Conservation (phyloP, 2,329 filamentous ascomycete genomes). For the Hymenoscyphus occultus region DNA sequence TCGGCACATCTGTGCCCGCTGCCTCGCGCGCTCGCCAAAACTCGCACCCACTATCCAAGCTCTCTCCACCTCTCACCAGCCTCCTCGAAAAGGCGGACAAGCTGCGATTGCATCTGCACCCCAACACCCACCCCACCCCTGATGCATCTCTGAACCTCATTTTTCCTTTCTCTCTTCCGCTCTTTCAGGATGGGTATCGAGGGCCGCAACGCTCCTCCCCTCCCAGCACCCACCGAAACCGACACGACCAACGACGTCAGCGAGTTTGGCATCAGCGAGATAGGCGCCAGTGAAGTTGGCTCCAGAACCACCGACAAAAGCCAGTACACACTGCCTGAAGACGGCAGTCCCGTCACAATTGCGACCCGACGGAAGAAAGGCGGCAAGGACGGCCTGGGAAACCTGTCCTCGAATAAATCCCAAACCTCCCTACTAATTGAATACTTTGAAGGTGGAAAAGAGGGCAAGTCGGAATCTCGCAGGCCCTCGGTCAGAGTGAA, state of each 20-base stretch:
- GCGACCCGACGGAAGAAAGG: conserved; percentile 68
- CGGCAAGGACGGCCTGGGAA: conserved; percentile 46
- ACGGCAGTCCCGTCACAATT: conserved; percentile 90
- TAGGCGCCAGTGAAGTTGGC: conserved; percentile 58
- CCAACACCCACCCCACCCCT: conserved; percentile 17
- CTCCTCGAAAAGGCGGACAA: not conserved
- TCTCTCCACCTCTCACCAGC: not conserved
- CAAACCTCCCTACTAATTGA: conserved; percentile 74
- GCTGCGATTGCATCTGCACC: not conserved
- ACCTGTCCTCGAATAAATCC: conserved; percentile 54
- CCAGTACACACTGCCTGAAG: conserved; percentile 77
- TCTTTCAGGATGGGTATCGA: conserved; percentile 36
- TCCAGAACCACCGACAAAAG: conserved; percentile 65
- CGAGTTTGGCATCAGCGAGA: conserved; percentile 49
- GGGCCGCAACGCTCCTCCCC: conserved; percentile 54
- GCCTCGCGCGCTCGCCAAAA: not conserved
- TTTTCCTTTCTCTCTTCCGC: conserved; percentile 13
- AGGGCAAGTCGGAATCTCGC: conserved; percentile 49
- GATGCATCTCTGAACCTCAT: conserved; percentile 25
- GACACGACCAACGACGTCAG: conserved; percentile 53
- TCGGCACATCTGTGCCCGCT: conserved; percentile 1
- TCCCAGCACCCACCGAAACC: conserved; percentile 78
- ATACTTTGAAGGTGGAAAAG: conserved; percentile 68
- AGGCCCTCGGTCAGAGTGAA: conserved; percentile 69
- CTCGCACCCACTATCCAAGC: not conserved